Evolutionary conservation across 768 basidiomycete species (phyloP).

Genomic region (Cystoderma amianthinum): DNA sequence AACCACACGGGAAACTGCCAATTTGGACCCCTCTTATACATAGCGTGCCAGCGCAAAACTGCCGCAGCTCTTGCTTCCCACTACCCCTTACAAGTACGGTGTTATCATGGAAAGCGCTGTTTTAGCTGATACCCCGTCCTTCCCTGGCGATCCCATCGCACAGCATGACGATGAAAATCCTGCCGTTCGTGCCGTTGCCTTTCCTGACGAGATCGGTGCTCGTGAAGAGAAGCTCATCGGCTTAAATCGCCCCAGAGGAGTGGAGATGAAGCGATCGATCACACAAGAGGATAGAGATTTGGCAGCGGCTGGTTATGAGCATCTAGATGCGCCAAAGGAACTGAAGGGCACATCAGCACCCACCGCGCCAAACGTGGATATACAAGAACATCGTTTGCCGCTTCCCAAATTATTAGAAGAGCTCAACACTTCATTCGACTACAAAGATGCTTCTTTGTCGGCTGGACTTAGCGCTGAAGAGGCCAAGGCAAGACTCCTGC

Average conservation of each 20-base stretch:
- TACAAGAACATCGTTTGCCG: slow-evolving; percentile 46
- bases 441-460: slow-evolving; percentile 43
- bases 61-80: slow-evolving; percentile 2
- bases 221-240: slow-evolving; percentile 30
- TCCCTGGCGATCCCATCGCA: slow-evolving; percentile 11
- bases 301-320: slow-evolving; percentile 63
- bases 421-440: slow-evolving; percentile 43
- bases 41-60: slow-evolving; percentile 5
- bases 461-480: slow-evolving; percentile 45
- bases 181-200: slow-evolving; percentile 40
- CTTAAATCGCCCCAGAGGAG: slow-evolving; percentile 38
- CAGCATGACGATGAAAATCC: slow-evolving; percentile 21
- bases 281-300: slow-evolving; percentile 65
- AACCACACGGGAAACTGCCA: too few species aligned
- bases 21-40: slow-evolving; percentile 4
- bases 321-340: slow-evolving; percentile 39
- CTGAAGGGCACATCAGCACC: slow-evolving; percentile 18
- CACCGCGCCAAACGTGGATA: slow-evolving; percentile 41
- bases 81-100: slow-evolving; percentile 1
- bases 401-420: slow-evolving; percentile 30
- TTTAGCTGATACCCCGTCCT: slow-evolving; percentile 7
- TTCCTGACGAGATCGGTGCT: slow-evolving; percentile 31
- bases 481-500: slow-evolving; percentile 43
- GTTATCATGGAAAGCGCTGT: slow-evolving; percentile 12
- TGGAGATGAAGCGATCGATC: slow-evolving; percentile 54